These are phyloP conservation scores for Polyporus arcularius DNA, from an alignment of 768 basidiomycete species.

Conservation along the genomic window DNA sequence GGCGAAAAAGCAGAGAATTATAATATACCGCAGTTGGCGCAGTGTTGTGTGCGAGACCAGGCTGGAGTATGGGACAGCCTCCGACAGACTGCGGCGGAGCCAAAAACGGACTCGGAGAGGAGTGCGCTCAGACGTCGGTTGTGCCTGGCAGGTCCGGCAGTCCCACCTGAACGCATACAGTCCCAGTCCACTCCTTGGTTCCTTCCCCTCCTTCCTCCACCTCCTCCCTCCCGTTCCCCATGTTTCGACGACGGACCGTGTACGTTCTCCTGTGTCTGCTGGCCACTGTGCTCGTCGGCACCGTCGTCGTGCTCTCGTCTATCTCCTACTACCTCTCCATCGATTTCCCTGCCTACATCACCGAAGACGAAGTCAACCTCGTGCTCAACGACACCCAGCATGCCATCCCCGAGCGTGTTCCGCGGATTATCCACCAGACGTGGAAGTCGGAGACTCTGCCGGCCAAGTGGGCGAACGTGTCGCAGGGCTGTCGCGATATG, in stretches of 20 bases:
- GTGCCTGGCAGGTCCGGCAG: slow-evolving; percentile 14
- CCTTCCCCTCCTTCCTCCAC: slow-evolving; percentile 17
- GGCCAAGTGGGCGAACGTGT: slow-evolving; percentile 74
- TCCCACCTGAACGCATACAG: slow-evolving; percentile 9
- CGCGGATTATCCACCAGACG: slow-evolving; percentile 95
- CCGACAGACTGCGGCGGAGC: slow-evolving; percentile 1
- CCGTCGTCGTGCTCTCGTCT: slow-evolving; percentile 88
- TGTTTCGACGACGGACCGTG: slow-evolving; percentile 48
- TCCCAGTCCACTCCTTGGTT: slow-evolving; percentile 6
- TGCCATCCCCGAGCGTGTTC: slow-evolving; percentile 70
- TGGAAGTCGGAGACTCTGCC: slow-evolving; percentile 95
- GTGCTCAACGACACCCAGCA: slow-evolving; percentile 41
- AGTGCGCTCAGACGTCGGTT: background rate
- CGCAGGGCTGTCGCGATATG: slow-evolving; percentile 83
- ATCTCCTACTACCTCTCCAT: slow-evolving; percentile 90
- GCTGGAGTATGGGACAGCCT: slow-evolving; percentile 4
- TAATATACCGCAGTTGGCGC: background rate
- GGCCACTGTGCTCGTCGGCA: slow-evolving; percentile 81
- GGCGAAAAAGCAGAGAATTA: background rate
- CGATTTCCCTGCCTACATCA: slow-evolving; percentile 73
- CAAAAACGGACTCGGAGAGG: background rate
- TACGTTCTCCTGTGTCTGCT: slow-evolving; percentile 55
- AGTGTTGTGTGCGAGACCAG: background rate
- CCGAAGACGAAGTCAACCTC: slow-evolving; percentile 71
- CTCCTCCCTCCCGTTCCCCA: slow-evolving; percentile 27